Percentiles rank a stretch among this genome's conserved stretches.
These are phyloP conservation scores for Collybiopsis luxurians DNA, from an alignment of 768 basidiomycete genomes.

Conservation along the genomic window DNA sequence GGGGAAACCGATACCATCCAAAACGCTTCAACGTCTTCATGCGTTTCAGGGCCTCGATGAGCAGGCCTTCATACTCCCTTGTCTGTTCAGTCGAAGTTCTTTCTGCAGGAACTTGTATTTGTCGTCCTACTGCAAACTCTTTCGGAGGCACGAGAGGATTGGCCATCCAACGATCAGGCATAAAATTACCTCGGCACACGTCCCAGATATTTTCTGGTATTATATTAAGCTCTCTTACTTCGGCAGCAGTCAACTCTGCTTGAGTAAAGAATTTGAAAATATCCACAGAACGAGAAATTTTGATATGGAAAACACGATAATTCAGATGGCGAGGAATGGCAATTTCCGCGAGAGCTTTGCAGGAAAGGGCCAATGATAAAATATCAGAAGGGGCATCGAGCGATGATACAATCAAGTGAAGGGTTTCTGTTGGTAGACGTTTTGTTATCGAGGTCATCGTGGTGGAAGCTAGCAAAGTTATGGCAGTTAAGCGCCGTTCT, in stretches of 20 bases:
- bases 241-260: background rate
- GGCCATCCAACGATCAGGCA: conserved; percentile 1
- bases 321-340: background rate
- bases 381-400: background rate
- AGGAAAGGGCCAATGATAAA: background rate
- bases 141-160: background rate
- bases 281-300: background rate
- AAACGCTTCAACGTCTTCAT: background rate
- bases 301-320: background rate
- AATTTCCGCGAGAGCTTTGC: background rate
- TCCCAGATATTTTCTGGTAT: background rate
- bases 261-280: background rate
- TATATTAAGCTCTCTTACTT: background rate
- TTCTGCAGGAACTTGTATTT: background rate
- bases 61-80: background rate
- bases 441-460: background rate
- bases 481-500: too few species aligned
- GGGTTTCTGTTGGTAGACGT: background rate
- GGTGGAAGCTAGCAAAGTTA: background rate
- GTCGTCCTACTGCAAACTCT: background rate
- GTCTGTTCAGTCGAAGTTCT: background rate
- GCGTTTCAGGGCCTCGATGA: background rate
- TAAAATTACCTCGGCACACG: background rate
- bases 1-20: background rate
- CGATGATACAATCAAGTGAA: background rate